phyloP scores from a whole-genome alignment of 345 rosid genomes.

The Eucalyptus sp. region DNA sequence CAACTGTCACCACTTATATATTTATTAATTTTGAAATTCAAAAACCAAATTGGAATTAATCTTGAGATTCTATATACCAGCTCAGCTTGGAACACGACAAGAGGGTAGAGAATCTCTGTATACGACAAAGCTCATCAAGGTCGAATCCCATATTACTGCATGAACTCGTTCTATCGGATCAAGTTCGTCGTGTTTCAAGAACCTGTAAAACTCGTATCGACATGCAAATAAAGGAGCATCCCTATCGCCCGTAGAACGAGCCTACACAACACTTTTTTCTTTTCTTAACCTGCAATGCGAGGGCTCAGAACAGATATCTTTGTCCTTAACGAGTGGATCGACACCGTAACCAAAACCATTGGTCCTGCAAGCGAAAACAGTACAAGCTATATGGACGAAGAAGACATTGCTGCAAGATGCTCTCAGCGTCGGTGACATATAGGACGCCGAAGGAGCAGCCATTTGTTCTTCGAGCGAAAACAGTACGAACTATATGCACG shows the following conservation, averaged over 20 bases:
- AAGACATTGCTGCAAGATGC: background rate
- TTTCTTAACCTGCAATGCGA: background rate
- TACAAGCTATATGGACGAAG: background rate
- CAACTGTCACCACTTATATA: too few species aligned
- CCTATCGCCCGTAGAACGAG: background rate
- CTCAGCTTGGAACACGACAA: background rate
- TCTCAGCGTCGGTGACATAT: background rate
- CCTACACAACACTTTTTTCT: background rate
- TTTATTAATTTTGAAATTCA: too few species aligned
- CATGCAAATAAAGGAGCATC: background rate
- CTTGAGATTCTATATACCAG: background rate
- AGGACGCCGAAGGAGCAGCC: background rate
- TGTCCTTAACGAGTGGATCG: background rate
- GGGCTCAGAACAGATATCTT: background rate
- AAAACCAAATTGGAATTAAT: background rate
- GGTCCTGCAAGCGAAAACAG: background rate
- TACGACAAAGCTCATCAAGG: background rate
- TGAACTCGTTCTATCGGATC: background rate
- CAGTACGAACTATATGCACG: background rate
- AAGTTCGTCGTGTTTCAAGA: background rate
- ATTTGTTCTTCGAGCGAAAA: background rate
- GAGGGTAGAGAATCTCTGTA: background rate
- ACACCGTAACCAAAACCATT: background rate
- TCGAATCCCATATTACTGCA: background rate
- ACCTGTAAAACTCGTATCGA: background rate